These are phyloP conservation scores for Cutaneotrichosporon spelunceum DNA, from an alignment of 1,284 basidiomycete species.

Conservation along the genomic window DNA sequence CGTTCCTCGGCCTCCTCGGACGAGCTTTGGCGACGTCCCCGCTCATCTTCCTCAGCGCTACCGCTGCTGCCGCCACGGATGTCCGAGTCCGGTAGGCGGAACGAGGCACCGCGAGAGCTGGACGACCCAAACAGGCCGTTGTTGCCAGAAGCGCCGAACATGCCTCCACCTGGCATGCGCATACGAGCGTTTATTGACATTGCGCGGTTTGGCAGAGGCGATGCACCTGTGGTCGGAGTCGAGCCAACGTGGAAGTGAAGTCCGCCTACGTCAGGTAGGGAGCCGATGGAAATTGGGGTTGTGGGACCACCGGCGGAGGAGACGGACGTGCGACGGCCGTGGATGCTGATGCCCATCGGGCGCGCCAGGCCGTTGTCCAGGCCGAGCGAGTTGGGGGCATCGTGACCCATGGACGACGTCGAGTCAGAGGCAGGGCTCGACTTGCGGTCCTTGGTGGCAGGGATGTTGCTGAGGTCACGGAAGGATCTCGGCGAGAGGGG, in stretches of 20 bases:
- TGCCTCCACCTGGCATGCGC: constrained; percentile 44
- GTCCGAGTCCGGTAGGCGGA: constrained; percentile 33
- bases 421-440: constrained; percentile 44
- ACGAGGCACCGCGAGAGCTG: constrained; percentile 6
- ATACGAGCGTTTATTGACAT: constrained; percentile 32
- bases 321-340: constrained; percentile 21
- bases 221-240: constrained; percentile 22
- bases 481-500: constrained; percentile 44
- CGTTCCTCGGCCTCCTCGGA: constrained; percentile 40
- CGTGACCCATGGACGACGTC: constrained; percentile 40
- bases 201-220: constrained; percentile 33
- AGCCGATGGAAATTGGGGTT: constrained; percentile 37
- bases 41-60: constrained; percentile 38
- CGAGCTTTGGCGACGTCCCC: constrained; percentile 23
- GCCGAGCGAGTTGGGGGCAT: constrained; percentile 16
- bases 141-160: constrained; percentile 34
- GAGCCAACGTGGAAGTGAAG: constrained; percentile 39
- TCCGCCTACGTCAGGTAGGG: constrained; percentile 41
- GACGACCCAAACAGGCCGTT: not conserved
- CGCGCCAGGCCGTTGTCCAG: constrained; percentile 11
- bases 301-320: constrained; percentile 30
- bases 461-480: constrained; percentile 29
- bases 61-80: constrained; percentile 37
- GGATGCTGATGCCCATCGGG: constrained; percentile 20
- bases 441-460: constrained; percentile 32